These are phyloP conservation scores for Phaeomoniella chlamydospora DNA, from an alignment of 2,329 filamentous ascomycete genomes.

Conservation along the genomic window DNA sequence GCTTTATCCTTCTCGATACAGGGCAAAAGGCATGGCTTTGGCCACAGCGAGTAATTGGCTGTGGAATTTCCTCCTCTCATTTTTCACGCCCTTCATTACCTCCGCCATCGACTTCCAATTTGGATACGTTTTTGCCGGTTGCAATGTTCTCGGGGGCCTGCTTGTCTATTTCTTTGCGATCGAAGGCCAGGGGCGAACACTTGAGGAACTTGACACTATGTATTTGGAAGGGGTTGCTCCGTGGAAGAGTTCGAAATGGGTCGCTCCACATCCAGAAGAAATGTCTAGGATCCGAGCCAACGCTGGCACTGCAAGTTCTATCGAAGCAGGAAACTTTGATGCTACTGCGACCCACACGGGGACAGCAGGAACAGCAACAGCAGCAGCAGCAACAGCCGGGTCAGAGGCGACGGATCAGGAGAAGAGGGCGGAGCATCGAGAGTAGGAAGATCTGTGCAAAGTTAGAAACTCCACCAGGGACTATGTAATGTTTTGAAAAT, in stretches of 20 bases:
- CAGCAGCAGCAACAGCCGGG: background rate
- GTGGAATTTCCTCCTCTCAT: conserved; percentile 58
- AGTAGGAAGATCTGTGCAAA: no score
- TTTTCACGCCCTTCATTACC: conserved; percentile 69
- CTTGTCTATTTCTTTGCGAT: conserved; percentile 58
- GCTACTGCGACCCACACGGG: background rate
- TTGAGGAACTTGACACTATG: conserved; percentile 73
- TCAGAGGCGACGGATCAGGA: background rate
- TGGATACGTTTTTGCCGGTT: conserved; percentile 63
- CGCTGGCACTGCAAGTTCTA: conserved; percentile 8
- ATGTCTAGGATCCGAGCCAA: conserved; percentile 10
- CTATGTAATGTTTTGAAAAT: no score
- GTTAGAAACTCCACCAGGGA: no score
- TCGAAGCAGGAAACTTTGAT: background rate
- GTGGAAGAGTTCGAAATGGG: conserved; percentile 19
- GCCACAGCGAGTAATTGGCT: conserved; percentile 65
- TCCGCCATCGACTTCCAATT: conserved; percentile 56
- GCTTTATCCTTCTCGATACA: conserved; percentile 31
- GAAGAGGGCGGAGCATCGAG: background rate
- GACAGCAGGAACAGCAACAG: background rate
- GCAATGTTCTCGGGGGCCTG: conserved; percentile 47
- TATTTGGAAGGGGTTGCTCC: conserved; percentile 53
- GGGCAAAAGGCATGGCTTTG: conserved; percentile 64
- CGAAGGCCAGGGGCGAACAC: conserved; percentile 46
- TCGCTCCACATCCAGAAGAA: conserved; percentile 9